A percentile compares a stretch with the other conserved stretches of the same genome.
Evolutionary conservation across 768 basidiomycete genomes (phyloP).

Genomic region (Hygrocybe coccinea): DNA sequence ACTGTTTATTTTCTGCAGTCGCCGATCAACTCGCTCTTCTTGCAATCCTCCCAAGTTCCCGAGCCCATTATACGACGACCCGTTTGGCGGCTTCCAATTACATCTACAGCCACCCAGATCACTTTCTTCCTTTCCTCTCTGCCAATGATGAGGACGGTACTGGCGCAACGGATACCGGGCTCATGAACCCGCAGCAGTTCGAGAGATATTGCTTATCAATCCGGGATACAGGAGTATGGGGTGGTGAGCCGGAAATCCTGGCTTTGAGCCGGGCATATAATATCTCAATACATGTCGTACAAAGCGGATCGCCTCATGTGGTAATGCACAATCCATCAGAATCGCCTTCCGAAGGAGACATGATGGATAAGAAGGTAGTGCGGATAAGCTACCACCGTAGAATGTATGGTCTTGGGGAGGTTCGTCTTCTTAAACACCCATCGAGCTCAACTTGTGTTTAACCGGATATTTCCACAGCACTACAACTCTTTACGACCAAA

Average conservation of each 20-base stretch:
- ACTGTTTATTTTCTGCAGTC: conserved; percentile 91
- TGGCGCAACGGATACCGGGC: conserved; percentile 57
- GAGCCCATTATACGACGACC: conserved; percentile 56
- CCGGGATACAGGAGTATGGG: conserved; percentile 86
- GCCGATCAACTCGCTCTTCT: conserved; percentile 87
- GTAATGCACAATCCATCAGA: conserved; percentile 72
- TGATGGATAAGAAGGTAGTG: conserved; percentile 39
- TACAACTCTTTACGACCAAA: conserved; percentile 81
- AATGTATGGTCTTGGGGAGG: conserved; percentile 96
- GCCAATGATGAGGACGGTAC: conserved; percentile 62
- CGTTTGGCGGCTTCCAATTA: conserved; percentile 74
- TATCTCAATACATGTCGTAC: conserved; percentile 87
- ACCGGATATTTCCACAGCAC: conserved; percentile 47
- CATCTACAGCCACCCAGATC: conserved; percentile 76
- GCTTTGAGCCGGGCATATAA: conserved; percentile 79
- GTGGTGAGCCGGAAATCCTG: conserved; percentile 94
- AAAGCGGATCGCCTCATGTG: conserved; percentile 72
- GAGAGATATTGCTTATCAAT: conserved; percentile 72
- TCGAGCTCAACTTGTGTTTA: neutral
- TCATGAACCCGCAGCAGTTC: conserved; percentile 67
- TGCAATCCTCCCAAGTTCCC: conserved; percentile 51
- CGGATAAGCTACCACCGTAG: conserved; percentile 88
- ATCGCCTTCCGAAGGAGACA: conserved; percentile 21
- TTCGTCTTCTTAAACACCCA: conserved; percentile 33
- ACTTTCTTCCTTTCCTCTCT: conserved; percentile 91